Percentiles rank a stretch among this genome's conserved stretches.
phyloP scores from a whole-genome alignment of 2,329 filamentous ascomycete genomes.

The Colletotrichum tabaci region DNA sequence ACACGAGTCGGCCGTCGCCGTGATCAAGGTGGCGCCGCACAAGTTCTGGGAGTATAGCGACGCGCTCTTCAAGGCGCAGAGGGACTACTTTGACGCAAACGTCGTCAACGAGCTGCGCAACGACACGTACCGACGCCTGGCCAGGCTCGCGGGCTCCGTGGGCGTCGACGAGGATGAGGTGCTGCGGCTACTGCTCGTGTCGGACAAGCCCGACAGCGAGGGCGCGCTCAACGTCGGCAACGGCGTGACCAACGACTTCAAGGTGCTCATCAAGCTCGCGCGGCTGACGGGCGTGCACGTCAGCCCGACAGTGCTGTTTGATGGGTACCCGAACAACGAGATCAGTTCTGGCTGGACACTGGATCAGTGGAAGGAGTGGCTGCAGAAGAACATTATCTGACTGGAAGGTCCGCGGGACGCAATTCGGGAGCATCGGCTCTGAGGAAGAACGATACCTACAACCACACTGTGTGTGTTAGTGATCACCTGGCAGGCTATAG shows the following conservation, averaged over 20 bases:
- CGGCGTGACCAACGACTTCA: conserved; percentile 86
- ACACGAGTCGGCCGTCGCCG: conserved; percentile 88
- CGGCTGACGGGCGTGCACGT: conserved; percentile 88
- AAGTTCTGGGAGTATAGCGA: conserved; percentile 87
- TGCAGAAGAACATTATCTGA: conserved; percentile 70
- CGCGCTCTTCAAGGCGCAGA: conserved; percentile 76
- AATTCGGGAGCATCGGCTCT: conserved; percentile 17
- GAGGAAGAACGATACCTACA: neutral
- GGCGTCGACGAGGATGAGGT: conserved; percentile 81
- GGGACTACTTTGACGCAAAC: conserved; percentile 85
- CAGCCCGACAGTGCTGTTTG: conserved; percentile 89
- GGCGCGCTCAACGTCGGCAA: conserved; percentile 85
- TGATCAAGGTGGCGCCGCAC: conserved; percentile 77
- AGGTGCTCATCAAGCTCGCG: conserved; percentile 85
- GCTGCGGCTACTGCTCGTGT: conserved; percentile 77
- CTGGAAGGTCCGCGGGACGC: conserved; percentile 4
- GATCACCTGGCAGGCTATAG: neutral
- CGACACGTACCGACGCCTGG: conserved; percentile 84
- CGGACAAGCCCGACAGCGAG: conserved; percentile 76
- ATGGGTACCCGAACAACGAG: conserved; percentile 85
- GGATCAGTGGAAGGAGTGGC: conserved; percentile 89
- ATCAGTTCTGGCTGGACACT: conserved; percentile 84
- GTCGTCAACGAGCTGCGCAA: conserved; percentile 90
- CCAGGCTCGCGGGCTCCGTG: conserved; percentile 77
- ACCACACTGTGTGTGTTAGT: neutral